These are phyloP conservation scores for Baudoinia panamericana DNA, from an alignment of 495 filamentous ascomycete genomes.

Conservation along the genomic window DNA sequence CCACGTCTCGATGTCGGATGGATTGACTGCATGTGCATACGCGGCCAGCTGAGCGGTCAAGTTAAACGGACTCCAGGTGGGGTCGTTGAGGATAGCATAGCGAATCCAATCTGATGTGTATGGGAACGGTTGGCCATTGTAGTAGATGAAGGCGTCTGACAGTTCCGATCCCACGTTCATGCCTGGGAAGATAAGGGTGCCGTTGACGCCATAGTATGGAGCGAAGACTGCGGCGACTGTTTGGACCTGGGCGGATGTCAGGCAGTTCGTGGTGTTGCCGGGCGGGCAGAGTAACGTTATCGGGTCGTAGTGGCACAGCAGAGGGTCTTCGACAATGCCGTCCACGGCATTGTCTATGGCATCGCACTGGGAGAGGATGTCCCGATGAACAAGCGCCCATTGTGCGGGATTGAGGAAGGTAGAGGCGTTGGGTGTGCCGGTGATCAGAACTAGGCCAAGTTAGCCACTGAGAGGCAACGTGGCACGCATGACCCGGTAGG, in stretches of 20 bases:
- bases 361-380: constrained; percentile 25
- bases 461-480: background rate
- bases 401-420: constrained; percentile 20
- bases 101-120: constrained; percentile 29
- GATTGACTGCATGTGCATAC: constrained; percentile 19
- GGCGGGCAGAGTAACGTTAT: constrained; percentile 19
- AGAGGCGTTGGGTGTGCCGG: constrained; percentile 26
- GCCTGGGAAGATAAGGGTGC: constrained; percentile 26
- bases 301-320: constrained; percentile 20
- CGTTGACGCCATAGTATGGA: constrained; percentile 18
- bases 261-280: constrained; percentile 19
- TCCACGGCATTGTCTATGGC: constrained; percentile 21
- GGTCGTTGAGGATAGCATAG: constrained; percentile 42
- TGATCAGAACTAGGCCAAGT: constrained; percentile 26
- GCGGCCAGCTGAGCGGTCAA: constrained; percentile 32
- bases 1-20: constrained; percentile 36
- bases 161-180: constrained; percentile 24
- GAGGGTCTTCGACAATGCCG: constrained; percentile 26
- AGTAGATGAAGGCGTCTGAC: constrained; percentile 9
- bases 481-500: background rate
- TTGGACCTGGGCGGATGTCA: constrained; percentile 18
- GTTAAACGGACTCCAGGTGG: constrained; percentile 35
- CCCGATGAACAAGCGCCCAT: constrained; percentile 24
- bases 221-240: constrained; percentile 16
- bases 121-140: constrained; percentile 9